Evolutionary conservation across 805 yeast genomes (phyloP), one percentile per base, ranked within the genome.

Genomic region (Pichia eremophila): DNA sequence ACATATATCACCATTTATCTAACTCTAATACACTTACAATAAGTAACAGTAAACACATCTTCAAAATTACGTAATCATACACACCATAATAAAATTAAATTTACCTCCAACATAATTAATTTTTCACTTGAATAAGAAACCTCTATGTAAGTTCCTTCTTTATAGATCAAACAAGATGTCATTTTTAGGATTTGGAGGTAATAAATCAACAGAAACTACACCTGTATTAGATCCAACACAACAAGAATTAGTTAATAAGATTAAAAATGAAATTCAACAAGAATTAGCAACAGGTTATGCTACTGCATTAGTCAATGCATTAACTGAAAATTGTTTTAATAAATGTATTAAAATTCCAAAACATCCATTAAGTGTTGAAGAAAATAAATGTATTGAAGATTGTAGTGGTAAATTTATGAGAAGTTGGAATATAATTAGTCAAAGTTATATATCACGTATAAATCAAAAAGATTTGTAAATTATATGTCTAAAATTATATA

Each of bases 281-380:
- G 97, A 90, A 61, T 71, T 90, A 52, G 96, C 96, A 2, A 77
- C 87, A n/a, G 93, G 90, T 18, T 86, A 89, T 65, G 96, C 95
- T 35, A 83, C 91, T 2, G 90, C 86, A 58, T 71, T 90, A 46
- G 95, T 89, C 32, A 84, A 81, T 67, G 83, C 86, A 58, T 76
- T 87, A 62, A 83, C 95, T 12, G 89, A 82, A 56, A 85, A 85
- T 70, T 90, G 97, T 65, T 90, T 85, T 64, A 83, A 83, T 43
- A 78, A 80, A 63, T 90, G 97, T 66, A 71, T 86, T 43, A 64
- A 64, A 15, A 72, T 71, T 40, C 95, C 95, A 17, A 78, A 79
- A 38, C 57, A 73, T 19, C 54, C 68, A 14, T 60, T 79, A 48
- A 43, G 35, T n/a, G 54, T 70, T 2, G 72, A 68, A 8, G 88